Conservation (phyloP, 805 yeast species). For the Suhomyces kilbournensis region DNA sequence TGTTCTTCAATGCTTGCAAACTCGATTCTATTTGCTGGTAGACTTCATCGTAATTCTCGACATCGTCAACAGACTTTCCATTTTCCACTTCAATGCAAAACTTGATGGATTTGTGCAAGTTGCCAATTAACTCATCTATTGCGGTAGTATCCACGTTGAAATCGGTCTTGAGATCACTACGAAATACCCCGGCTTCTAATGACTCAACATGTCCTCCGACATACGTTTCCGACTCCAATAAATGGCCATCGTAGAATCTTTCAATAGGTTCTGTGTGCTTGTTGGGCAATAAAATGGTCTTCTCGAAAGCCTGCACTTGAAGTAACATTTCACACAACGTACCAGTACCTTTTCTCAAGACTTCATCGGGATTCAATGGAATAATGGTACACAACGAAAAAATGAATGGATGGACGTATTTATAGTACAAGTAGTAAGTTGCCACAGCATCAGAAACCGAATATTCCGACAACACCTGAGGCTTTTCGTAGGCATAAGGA, state of each 20-base stretch:
- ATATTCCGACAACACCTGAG: slow-evolving; percentile 89
- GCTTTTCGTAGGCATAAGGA: slow-evolving; percentile 92
- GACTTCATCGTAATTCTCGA: slow-evolving; percentile 77
- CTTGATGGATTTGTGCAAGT: slow-evolving; percentile 71
- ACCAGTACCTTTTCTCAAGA: slow-evolving; percentile 95
- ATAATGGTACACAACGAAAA: slow-evolving; percentile 93
- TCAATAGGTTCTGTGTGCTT: slow-evolving; percentile 94
- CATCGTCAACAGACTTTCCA: slow-evolving; percentile 67
- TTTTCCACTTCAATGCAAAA: slow-evolving; percentile 85
- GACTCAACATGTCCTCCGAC: slow-evolving; percentile 99
- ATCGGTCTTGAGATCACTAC: slow-evolving; percentile 77
- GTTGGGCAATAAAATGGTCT: slow-evolving; percentile 79
- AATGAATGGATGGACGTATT: slow-evolving; percentile 95
- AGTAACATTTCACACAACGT: slow-evolving; percentile 96
- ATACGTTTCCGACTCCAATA: slow-evolving; percentile 91
- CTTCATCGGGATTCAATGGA: slow-evolving; percentile 96
- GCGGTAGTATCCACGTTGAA: slow-evolving; percentile 81
- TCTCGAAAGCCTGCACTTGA: slow-evolving; percentile 91
- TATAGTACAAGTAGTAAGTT: slow-evolving; percentile 91
- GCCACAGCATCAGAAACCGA: slow-evolving; percentile 99
- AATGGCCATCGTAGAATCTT: slow-evolving; percentile 90
- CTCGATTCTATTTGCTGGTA: slow-evolving; percentile 52
- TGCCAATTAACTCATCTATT: slow-evolving; percentile 71
- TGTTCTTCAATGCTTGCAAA: slow-evolving; percentile 56
- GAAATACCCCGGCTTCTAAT: slow-evolving; percentile 94